Evolutionary conservation across 225 moss, liverwort and hornwort genomes (phyloP).

Genomic region (Pleurozium schreberi): DNA sequence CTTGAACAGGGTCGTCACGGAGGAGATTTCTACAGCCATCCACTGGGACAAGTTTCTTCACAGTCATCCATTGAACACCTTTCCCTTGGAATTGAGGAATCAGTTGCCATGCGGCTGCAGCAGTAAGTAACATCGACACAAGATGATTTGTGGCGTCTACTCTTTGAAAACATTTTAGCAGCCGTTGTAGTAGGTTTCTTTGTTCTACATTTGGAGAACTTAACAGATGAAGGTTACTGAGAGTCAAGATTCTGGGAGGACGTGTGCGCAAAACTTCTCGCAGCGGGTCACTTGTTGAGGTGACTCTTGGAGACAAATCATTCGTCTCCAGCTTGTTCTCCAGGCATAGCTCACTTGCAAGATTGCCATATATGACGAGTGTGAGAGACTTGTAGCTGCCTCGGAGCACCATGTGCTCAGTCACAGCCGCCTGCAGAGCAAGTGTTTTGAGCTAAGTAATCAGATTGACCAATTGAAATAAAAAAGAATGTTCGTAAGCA

Average conservation of each 20-base stretch:
- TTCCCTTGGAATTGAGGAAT: slow-evolving; percentile 24
- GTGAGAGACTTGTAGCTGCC: slow-evolving; percentile 87
- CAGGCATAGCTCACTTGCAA: slow-evolving; percentile 59
- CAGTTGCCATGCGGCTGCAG: slow-evolving; percentile 56
- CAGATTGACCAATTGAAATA: not conserved
- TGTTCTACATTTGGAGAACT: slow-evolving; percentile 19
- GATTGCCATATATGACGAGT: slow-evolving; percentile 83
- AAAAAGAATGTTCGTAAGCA: not conserved
- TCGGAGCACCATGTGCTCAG: slow-evolving; percentile 94
- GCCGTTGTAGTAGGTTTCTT: slow-evolving; percentile 21
- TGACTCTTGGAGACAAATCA: slow-evolving; percentile 11
- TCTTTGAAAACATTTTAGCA: slow-evolving; percentile 26
- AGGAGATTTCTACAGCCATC: slow-evolving; percentile 28
- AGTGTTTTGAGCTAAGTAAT: not conserved
- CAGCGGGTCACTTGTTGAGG: slow-evolving; percentile 6
- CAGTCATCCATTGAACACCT: slow-evolving; percentile 26
- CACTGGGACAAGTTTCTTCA: slow-evolving; percentile 26
- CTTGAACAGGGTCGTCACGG: slow-evolving; percentile 36
- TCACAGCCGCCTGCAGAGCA: slow-evolving; percentile 70
- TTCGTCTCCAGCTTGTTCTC: slow-evolving; percentile 13
- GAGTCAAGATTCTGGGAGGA: not conserved
- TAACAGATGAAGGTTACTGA: slow-evolving; percentile 19
- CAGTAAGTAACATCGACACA: slow-evolving; percentile 62
- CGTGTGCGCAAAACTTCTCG: slow-evolving; percentile 8
- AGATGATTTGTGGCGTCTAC: slow-evolving; percentile 37